These are phyloP conservation scores for Globisporangium lucens DNA, from an alignment of 352 stramenopile genomes.

Conservation along the genomic window DNA sequence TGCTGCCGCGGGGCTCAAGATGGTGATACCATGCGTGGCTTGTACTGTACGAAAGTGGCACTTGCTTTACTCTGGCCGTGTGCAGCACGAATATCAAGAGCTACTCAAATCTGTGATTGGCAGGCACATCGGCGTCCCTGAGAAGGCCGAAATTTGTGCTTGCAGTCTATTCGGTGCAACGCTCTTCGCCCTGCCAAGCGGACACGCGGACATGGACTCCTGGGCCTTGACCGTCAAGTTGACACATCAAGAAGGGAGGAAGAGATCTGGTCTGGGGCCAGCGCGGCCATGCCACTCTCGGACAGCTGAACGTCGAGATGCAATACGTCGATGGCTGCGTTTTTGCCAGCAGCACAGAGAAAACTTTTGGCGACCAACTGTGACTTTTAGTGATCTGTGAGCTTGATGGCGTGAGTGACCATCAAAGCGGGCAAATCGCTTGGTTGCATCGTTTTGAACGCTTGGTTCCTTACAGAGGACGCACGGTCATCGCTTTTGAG, in stretches of 20 bases:
- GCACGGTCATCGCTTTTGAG: not conserved
- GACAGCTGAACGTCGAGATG: not conserved
- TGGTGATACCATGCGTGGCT: not conserved
- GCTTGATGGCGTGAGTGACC: not conserved
- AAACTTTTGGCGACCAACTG: not conserved
- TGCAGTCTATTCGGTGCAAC: not conserved
- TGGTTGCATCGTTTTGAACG: not conserved
- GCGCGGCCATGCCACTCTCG: not conserved
- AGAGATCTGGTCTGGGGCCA: constrained; percentile 1
- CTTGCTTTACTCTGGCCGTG: not conserved
- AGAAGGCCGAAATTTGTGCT: not conserved
- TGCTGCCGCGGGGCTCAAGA: not conserved
- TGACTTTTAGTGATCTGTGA: not conserved
- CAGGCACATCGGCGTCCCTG: not conserved
- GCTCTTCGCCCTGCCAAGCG: constrained; percentile 5
- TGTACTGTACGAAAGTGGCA: constrained; percentile 1
- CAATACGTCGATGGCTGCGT: not conserved
- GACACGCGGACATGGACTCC: not conserved
- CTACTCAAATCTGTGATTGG: constrained; percentile 3
- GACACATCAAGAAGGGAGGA: not conserved
- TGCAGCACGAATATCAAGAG: not conserved
- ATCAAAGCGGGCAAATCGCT: not conserved
- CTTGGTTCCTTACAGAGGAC: not conserved
- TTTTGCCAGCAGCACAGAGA: too few relatives aligned
- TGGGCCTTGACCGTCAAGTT: too few relatives aligned